Percentiles rank a stretch among this genome's conserved stretches.
Evolutionary conservation across 257 asterid genomes (phyloP).

Genomic region (Fraxinus excelsior): DNA sequence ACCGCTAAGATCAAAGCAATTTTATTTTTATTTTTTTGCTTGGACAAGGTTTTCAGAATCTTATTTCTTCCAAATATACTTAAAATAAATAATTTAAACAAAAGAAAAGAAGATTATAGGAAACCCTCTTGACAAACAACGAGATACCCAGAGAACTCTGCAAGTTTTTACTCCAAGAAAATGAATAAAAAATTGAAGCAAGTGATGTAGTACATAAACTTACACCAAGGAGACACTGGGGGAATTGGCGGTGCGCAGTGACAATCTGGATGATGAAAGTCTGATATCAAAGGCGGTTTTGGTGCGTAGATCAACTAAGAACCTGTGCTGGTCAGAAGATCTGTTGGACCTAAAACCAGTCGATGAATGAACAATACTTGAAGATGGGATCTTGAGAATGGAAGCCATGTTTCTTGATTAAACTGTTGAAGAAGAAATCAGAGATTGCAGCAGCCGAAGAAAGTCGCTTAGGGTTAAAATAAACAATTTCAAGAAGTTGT

Average conservation of each 20-base stretch:
- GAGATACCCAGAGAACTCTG: not conserved
- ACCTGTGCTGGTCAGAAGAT: constrained; percentile 47
- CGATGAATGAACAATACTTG: constrained; percentile 31
- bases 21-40: not conserved
- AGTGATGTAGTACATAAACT: constrained; percentile 12
- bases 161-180: not conserved
- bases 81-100: not conserved
- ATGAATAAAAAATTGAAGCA: not conserved
- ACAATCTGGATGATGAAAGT: constrained; percentile 45
- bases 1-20: not conserved
- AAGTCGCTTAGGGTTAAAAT: not conserved
- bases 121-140: not conserved
- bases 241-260: constrained; percentile 30
- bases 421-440: not conserved
- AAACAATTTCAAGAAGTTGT: not conserved
- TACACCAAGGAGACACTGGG: constrained; percentile 53
- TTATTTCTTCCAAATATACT: not conserved
- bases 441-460: not conserved
- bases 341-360: constrained; percentile 30
- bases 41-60: not conserved
- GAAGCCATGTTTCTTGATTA: constrained; percentile 51
- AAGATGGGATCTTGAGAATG: constrained; percentile 64
- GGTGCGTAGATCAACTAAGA: constrained; percentile 44
- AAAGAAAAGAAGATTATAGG: not conserved
- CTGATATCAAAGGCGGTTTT: constrained; percentile 23